phyloP scores from a whole-genome alignment of 2,329 filamentous ascomycete genomes.

The Pestalotiopsis sp. region DNA sequence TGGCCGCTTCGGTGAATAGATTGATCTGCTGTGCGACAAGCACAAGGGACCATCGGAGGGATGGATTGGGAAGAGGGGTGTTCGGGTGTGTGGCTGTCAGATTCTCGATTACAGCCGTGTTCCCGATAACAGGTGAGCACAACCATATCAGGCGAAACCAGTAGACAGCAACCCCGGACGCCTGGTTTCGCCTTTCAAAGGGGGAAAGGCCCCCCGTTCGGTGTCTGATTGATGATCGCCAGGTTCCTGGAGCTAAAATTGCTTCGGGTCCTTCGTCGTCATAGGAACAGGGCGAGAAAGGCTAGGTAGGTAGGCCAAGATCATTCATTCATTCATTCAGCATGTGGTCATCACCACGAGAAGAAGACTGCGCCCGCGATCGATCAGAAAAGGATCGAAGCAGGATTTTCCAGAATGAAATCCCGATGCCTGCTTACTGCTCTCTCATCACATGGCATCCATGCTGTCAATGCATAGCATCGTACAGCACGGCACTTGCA shows the following conservation, averaged over 20 bases:
- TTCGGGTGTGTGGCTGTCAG: neutral
- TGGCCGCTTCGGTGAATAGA: neutral
- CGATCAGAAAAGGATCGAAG: neutral
- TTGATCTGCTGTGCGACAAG: neutral
- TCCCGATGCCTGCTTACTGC: neutral
- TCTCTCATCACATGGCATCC: neutral
- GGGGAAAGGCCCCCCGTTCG: neutral
- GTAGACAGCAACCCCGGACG: neutral
- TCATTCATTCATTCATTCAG: neutral
- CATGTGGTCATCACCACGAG: neutral
- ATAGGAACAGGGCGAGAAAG: slow-evolving; percentile 3
- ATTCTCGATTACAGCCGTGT: neutral
- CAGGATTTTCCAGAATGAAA: neutral
- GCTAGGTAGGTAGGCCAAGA: too few species aligned
- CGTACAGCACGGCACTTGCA: neutral
- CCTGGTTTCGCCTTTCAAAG: neutral
- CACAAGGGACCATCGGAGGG: neutral
- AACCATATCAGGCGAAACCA: neutral
- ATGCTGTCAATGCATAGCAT: neutral
- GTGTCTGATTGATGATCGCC: neutral
- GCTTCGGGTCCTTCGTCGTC: slow-evolving; percentile 9
- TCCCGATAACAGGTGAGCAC: neutral
- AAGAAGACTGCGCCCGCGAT: neutral
- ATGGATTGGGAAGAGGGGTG: neutral
- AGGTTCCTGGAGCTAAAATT: slow-evolving; percentile 10